Evolutionary conservation across 257 asterid species (phyloP).

Genomic region (Fraxinus pennsylvanica): DNA sequence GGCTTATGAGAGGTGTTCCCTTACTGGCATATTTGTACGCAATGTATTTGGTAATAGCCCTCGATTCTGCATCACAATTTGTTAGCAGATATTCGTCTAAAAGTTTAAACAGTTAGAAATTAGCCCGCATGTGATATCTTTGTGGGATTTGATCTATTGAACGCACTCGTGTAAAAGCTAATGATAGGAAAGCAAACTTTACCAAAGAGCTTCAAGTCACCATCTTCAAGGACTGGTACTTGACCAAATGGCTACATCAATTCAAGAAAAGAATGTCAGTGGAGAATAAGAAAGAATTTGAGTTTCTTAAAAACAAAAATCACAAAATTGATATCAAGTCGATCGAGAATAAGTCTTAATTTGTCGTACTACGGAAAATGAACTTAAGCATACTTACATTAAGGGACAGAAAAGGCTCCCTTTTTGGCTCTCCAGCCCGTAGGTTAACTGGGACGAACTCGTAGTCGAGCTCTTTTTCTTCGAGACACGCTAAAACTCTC

Average conservation of each 20-base stretch:
- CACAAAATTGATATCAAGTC: not conserved
- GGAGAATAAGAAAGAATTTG: not conserved
- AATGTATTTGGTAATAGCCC: constrained; percentile 52
- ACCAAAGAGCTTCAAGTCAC: constrained; percentile 53
- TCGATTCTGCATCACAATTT: constrained; percentile 46
- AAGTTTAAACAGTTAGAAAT: not conserved
- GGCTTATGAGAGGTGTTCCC: constrained; percentile 36
- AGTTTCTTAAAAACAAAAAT: not conserved
- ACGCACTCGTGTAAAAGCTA: not conserved
- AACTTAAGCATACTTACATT: constrained; percentile 17
- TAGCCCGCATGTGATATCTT: not conserved
- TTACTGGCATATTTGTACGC: constrained; percentile 37
- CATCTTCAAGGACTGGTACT: constrained; percentile 50
- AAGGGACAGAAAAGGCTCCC: constrained; percentile 34
- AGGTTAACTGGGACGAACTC: constrained; percentile 23
- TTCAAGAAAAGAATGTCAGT: not conserved
- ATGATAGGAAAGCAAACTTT: not conserved
- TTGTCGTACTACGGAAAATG: not conserved
- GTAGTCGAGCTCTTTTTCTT: constrained; percentile 34
- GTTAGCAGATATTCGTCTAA: not conserved
- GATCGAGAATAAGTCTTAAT: no score
- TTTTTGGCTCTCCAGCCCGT: constrained; percentile 30
- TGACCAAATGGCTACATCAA: constrained; percentile 53
- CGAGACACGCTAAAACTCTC: constrained; percentile 24
- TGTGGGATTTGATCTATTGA: not conserved